Evolutionary conservation across 164 flowering plant genomes (phyloP), one percentile per base, ranked within the genome.

Genomic region (Annona squamosa): DNA sequence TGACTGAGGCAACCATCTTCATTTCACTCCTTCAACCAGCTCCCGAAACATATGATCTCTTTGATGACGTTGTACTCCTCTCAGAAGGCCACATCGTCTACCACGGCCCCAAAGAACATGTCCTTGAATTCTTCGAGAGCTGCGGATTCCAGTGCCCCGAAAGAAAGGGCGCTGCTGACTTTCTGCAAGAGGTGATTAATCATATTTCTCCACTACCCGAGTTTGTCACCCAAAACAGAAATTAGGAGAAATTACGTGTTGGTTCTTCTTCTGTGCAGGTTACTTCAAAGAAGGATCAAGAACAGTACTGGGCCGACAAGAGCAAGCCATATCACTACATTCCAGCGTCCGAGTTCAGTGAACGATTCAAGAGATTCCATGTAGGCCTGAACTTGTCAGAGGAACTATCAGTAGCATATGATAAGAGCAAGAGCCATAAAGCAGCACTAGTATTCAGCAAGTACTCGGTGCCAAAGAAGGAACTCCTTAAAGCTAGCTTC

Each of bases 21-120:
- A 85, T 96, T 88, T 96, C 99, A 63, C 85, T 96, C 12, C 97
- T 96, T 68, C 99, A 96, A 69, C 99, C 99, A 0, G 97, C 95
- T 52, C 98, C 98, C 1, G 98, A 96, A 85, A 89, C 98, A 2
- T 96, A 88, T 41, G 92, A 91, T 19, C 93, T 96, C 4, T 96
- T 96, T 63, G 99, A 96, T 76, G 99, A 96, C 70, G 81, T 96
- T 73, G 83, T 93, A 44, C 87, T 96, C 17, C 73, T 96, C 48
- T 90, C 99, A 0, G 99, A 96, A 56, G 97, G 98, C 57, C 91
- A 87, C 83, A 90, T 96, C n/a, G 90, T 93, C 2, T 96, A 92
- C 62, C 91, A 91, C 74, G 98, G 99, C 78, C 97, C 99, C 61
- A 86, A 97, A 2, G 90, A 85, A 4, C 87, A 87, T 70, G 79